Base-by-base conservation (phyloP, 768 basidiomycete genomes). In the Albatrellus ellisii region DNA sequence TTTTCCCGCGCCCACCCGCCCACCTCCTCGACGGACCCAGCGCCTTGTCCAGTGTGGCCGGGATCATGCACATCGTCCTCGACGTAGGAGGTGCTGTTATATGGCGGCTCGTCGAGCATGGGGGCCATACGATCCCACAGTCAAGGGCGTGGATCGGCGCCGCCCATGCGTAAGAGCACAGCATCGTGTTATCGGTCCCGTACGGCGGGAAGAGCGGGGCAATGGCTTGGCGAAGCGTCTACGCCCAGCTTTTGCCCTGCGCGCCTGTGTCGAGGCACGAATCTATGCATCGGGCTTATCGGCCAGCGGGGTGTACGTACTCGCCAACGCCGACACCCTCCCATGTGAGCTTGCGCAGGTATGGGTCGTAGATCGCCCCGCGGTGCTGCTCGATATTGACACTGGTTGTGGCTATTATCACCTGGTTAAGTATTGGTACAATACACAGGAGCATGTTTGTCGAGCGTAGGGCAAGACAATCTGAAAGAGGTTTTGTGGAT, bases 121-220 rank as follows among this genome's bases (percentile, higher is more conserved):
- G 63, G 57, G 91, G 89, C 79, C 86, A 91, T 5, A 84, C 70
- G 41, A 89, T 58, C 5, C 77, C 71, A 64, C 91, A 94, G 62
- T 90, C 90, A 48, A 94, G 70, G 36, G 64, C 53, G 53, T 89
- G 81, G 42, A 84, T 68, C 0, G 77, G 71, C 44, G 72, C 61
- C 0, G 79, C 74, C 90, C 90, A 95, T 34, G 71, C 64, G 52
- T 77, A 79, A 0, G 90, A 88, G 54, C 88, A 91, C 18, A 87
- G 57, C 2, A 60, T 54, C 9, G 61, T 67, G 52, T 79, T 75
- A 56, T 83, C 81, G 25, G 46, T 40, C 18, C 26, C 39, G 15
- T 7, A 21, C 26, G 43, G 41, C 4, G 51, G 43, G 29, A 34
- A 37, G 6, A 6, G n/a, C 18, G n/a, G 36, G 26, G 36, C 35